Percentiles rank a stretch among this genome's conserved stretches.
phyloP scores from a whole-genome alignment of 176 grass and related monocot species.

The Oryza glumipatula region DNA sequence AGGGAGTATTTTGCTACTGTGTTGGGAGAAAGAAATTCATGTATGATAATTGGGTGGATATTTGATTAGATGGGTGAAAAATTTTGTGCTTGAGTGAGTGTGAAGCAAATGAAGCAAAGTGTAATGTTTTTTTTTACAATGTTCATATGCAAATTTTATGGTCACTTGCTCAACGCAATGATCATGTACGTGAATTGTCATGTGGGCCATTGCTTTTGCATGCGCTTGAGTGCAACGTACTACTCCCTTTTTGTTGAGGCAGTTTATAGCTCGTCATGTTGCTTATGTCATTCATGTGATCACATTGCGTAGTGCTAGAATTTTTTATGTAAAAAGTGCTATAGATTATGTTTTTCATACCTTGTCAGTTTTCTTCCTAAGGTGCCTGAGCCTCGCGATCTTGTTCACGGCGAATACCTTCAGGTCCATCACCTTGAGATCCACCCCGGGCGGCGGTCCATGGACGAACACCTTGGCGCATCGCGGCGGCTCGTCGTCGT shows the following conservation, averaged over 20 bases:
- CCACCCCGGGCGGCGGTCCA: slow-evolving; percentile 53
- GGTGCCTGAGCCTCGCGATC: slow-evolving; percentile 54
- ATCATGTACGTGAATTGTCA: slow-evolving; percentile 1
- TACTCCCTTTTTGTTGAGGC: background rate
- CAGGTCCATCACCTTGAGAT: slow-evolving; percentile 69
- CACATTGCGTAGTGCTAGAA: background rate
- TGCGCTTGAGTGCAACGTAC: slow-evolving; percentile 19
- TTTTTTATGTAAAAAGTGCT: too few species aligned
- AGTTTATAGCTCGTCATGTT: background rate
- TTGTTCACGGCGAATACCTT: slow-evolving; percentile 56
- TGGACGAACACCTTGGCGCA: slow-evolving; percentile 49
- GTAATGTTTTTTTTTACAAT: background rate
- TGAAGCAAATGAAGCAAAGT: too few species aligned
- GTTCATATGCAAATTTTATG: background rate
- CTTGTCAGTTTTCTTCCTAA: slow-evolving; percentile 67
- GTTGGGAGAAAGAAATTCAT: too few species aligned
- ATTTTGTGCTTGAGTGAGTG: background rate
- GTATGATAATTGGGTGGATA: background rate
- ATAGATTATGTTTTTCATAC: slow-evolving; percentile 20
- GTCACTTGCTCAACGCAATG: background rate
- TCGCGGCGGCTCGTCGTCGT: slow-evolving; percentile 45
- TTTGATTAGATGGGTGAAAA: background rate
- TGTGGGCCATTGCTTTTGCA: background rate
- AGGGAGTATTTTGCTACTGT: too few species aligned
- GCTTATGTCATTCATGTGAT: background rate